These are phyloP conservation scores for Mucor indicus DNA, from an alignment of 371 early-diverging fungal genomes.

Conservation along the genomic window DNA sequence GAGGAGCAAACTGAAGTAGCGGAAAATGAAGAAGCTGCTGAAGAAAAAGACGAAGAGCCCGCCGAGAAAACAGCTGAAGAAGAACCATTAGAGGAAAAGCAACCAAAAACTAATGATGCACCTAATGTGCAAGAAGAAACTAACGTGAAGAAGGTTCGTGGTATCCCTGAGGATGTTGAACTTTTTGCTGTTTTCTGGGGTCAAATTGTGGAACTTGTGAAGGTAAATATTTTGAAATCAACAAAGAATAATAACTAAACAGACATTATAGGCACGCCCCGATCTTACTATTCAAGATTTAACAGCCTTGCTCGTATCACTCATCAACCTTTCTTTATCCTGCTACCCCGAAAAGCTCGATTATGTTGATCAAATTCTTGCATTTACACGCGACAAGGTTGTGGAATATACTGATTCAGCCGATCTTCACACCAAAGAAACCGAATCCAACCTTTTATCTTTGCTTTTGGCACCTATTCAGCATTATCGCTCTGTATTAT, in stretches of 20 bases:
- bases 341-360: conserved; percentile 88
- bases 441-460: conserved; percentile 58
- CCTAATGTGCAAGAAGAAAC: too few species aligned
- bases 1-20: conserved; percentile 1
- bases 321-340: conserved; percentile 85
- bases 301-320: conserved; percentile 80
- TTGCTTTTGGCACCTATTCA: conserved; percentile 71
- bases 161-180: conserved; percentile 81
- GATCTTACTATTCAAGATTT: conserved; percentile 90
- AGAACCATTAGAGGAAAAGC: neutral
- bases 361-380: conserved; percentile 86
- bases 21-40: conserved; percentile 5
- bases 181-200: conserved; percentile 95
- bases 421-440: conserved; percentile 59
- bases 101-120: neutral
- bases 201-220: conserved; percentile 86
- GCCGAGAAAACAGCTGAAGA: conserved; percentile 18
- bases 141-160: conserved; percentile 44
- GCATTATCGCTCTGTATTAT: neutral
- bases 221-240: too few species aligned
- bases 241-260: neutral
- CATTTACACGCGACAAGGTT: conserved; percentile 67
- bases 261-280: conserved; percentile 54
- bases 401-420: conserved; percentile 30
- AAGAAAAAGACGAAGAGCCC: conserved; percentile 15